Percentiles rank a stretch among this genome's conserved stretches.
These are phyloP conservation scores for Starmerella khaoyaiensis DNA, from an alignment of 805 yeast species.

Conservation along the genomic window DNA sequence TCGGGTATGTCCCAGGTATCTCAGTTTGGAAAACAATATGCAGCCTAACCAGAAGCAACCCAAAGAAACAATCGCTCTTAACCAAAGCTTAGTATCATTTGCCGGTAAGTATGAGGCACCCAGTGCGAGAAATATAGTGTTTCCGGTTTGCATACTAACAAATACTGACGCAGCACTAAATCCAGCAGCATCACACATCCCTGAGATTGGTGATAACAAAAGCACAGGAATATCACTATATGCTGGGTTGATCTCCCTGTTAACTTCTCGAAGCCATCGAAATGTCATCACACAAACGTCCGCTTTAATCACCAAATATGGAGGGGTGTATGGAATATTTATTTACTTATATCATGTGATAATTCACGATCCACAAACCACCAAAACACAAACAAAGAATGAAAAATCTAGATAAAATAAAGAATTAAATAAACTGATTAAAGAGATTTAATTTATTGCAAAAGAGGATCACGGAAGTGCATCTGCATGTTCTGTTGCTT, in stretches of 20 bases:
- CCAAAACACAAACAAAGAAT: background rate
- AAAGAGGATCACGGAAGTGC: slow-evolving; percentile 66
- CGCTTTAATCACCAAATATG: too few species aligned
- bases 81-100: slow-evolving; percentile 8
- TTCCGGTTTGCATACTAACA: slow-evolving; percentile 15
- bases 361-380: background rate
- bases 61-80: slow-evolving; percentile 10
- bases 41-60: slow-evolving; percentile 15
- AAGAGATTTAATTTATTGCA: slow-evolving; percentile 32
- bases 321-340: too few species aligned
- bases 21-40: slow-evolving; percentile 8
- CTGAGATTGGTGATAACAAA: slow-evolving; percentile 11
- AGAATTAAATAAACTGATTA: slow-evolving; percentile 2
- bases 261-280: background rate
- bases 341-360: background rate
- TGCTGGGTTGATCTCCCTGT: slow-evolving; percentile 1
- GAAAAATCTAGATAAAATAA: background rate
- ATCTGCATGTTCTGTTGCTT: slow-evolving; percentile 70
- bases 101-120: slow-evolving; percentile 12
- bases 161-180: slow-evolving; percentile 14
- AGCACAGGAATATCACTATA: slow-evolving; percentile 10
- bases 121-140: slow-evolving; percentile 13
- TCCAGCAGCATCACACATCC: slow-evolving; percentile 13
- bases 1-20: slow-evolving; percentile 6
- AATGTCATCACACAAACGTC: background rate